Conservation (phyloP, 2,329 filamentous ascomycete genomes). For the Raffaelea ambrosiae region DNA sequence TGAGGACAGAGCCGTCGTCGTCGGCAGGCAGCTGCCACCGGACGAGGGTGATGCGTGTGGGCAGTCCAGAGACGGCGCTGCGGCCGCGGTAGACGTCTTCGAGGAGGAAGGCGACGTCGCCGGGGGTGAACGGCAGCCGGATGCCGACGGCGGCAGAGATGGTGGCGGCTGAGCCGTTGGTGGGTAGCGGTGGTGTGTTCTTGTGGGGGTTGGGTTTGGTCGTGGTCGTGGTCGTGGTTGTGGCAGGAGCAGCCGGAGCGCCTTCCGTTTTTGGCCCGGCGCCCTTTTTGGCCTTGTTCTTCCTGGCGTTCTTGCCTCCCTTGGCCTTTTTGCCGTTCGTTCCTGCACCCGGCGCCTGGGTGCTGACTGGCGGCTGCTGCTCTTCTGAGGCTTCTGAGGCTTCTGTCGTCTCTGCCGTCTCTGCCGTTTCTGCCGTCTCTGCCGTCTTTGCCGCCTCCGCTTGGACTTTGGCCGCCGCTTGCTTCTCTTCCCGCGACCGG, state of each 20-base stretch:
- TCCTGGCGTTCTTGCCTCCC: too few relatives aligned
- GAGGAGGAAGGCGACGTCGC: slow-evolving; percentile 78
- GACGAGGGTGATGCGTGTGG: slow-evolving; percentile 70
- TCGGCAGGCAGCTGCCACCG: slow-evolving; percentile 51
- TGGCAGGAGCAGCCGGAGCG: too few relatives aligned
- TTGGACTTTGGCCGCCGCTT: not conserved
- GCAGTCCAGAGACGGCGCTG: slow-evolving; percentile 73
- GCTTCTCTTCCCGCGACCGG: slow-evolving; percentile 20
- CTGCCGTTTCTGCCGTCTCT: too few relatives aligned
- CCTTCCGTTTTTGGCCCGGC: too few relatives aligned
- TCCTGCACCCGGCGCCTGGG: too few relatives aligned
- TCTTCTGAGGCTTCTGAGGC: too few relatives aligned
- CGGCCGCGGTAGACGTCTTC: slow-evolving; percentile 83
- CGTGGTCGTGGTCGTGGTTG: too few relatives aligned
- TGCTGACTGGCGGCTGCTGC: not conserved
- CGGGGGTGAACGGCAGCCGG: slow-evolving; percentile 66
- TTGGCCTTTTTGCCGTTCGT: too few relatives aligned
- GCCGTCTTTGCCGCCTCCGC: too few relatives aligned
- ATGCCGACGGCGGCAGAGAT: slow-evolving; percentile 55
- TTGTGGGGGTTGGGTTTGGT: too few relatives aligned
- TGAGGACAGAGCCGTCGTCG: slow-evolving; percentile 29
- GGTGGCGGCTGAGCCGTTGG: slow-evolving; percentile 35
- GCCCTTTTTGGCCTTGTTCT: not conserved
- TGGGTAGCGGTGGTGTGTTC: too few relatives aligned
- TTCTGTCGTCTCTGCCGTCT: too few relatives aligned